phyloP scores from a whole-genome alignment of 306 rosid species.

The Quercus ilex region DNA sequence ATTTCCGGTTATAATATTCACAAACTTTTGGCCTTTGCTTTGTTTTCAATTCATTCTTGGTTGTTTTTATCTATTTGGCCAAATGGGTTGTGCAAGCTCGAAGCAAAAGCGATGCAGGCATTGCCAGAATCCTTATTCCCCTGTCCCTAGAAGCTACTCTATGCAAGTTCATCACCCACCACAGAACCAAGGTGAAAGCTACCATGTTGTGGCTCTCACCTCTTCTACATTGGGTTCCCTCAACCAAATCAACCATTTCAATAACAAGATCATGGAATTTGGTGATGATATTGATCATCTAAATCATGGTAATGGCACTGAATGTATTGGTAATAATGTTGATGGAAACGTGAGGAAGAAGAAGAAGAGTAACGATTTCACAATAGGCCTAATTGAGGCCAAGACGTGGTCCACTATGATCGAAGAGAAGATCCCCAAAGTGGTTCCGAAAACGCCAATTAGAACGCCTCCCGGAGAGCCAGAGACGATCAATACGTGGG shows the following conservation, averaged over 20 bases:
- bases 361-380: constrained; percentile 31
- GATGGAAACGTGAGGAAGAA: not conserved
- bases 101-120: constrained; percentile 72
- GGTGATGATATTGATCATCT: not conserved
- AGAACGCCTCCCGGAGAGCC: constrained; percentile 79
- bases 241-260: constrained; percentile 15
- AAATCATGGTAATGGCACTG: not conserved
- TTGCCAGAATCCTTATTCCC: constrained; percentile 64
- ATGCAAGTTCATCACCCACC: constrained; percentile 85
- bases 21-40: not conserved
- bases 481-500: constrained; percentile 88
- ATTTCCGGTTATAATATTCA: not conserved
- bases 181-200: constrained; percentile 44
- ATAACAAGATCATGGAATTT: not conserved
- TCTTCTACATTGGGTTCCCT: constrained; percentile 82
- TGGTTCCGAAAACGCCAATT: constrained; percentile 42
- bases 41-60: not conserved
- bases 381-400: constrained; percentile 51
- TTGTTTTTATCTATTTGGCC: not conserved
- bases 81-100: constrained; percentile 88
- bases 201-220: constrained; percentile 78
- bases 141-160: constrained; percentile 72
- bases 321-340: not conserved
- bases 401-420: constrained; percentile 83
- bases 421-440: constrained; percentile 59